Conservation (phyloP, 73 alveolate species). For the Paraurostyla sp. region DNA sequence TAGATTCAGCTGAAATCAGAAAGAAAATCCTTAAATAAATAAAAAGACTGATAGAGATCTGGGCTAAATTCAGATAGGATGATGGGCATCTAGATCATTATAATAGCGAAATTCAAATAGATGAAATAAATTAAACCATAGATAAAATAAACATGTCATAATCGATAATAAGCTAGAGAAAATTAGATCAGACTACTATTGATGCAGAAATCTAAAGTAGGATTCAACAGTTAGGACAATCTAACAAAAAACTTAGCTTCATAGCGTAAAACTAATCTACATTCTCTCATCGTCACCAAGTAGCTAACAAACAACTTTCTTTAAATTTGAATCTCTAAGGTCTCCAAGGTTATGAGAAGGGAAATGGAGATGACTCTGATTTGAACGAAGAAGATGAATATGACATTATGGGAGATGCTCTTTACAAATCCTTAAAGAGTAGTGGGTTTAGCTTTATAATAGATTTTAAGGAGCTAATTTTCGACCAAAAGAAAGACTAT, state of each 20-base stretch:
- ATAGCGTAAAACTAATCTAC: too few species aligned
- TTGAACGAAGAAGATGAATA: too few species aligned
- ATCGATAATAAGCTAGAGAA: neutral
- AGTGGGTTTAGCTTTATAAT: conserved; percentile 82
- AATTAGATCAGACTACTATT: neutral
- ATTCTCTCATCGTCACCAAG: too few species aligned
- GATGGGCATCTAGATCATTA: neutral
- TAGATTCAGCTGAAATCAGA: neutral
- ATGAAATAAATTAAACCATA: neutral
- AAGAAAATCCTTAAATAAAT: conserved; percentile 5
- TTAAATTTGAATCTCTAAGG: neutral
- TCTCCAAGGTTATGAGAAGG: neutral
- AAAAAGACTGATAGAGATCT: conserved; percentile 1
- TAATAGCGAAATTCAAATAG: neutral
- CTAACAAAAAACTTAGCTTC: neutral
- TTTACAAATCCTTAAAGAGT: conserved; percentile 60
- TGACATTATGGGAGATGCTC: conserved; percentile 64
- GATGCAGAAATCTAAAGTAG: neutral
- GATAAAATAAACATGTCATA: neutral
- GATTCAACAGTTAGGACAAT: neutral
- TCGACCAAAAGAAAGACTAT: conserved; percentile 63
- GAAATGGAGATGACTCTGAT: neutral
- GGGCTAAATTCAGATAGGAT: conserved; percentile 8
- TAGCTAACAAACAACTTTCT: neutral
- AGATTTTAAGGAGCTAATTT: conserved; percentile 81